phyloP scores from a whole-genome alignment of 192 early-diverging fungal genomes.

The Backusella macrospora region DNA sequence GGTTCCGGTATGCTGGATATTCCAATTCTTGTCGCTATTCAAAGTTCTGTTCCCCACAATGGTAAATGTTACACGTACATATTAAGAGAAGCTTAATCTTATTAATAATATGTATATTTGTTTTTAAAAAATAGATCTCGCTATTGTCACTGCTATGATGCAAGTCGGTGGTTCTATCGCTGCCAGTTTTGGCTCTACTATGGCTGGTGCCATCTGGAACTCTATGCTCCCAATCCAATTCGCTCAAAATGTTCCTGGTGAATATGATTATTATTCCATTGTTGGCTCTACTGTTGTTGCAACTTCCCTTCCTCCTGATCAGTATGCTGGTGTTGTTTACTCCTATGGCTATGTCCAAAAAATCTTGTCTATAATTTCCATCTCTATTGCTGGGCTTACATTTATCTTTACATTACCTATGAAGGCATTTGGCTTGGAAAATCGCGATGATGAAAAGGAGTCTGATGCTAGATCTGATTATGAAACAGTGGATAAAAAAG shows the following conservation, averaged over 20 bases:
- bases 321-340: constrained; percentile 31
- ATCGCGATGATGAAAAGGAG: constrained; percentile 1
- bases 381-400: constrained; percentile 17
- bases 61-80: constrained; percentile 3
- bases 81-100: neutral
- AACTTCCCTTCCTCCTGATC: constrained; percentile 8
- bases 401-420: constrained; percentile 25
- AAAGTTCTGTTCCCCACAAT: constrained; percentile 33
- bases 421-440: constrained; percentile 27
- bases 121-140: constrained; percentile 26
- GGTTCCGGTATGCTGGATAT: constrained; percentile 30
- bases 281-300: constrained; percentile 19
- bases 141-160: constrained; percentile 41
- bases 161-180: constrained; percentile 30
- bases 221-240: constrained; percentile 23
- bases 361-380: constrained; percentile 25
- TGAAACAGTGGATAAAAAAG: neutral
- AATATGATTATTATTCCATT: constrained; percentile 20
- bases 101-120: constrained; percentile 9
- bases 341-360: constrained; percentile 31
- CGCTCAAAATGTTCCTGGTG: constrained; percentile 33
- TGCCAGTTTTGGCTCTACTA: constrained; percentile 30
- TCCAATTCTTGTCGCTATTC: constrained; percentile 23
- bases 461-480: neutral
- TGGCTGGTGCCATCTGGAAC: constrained; percentile 35